Base-by-base conservation (phyloP, 495 filamentous ascomycete species). In the Aspergillus hancockii region DNA sequence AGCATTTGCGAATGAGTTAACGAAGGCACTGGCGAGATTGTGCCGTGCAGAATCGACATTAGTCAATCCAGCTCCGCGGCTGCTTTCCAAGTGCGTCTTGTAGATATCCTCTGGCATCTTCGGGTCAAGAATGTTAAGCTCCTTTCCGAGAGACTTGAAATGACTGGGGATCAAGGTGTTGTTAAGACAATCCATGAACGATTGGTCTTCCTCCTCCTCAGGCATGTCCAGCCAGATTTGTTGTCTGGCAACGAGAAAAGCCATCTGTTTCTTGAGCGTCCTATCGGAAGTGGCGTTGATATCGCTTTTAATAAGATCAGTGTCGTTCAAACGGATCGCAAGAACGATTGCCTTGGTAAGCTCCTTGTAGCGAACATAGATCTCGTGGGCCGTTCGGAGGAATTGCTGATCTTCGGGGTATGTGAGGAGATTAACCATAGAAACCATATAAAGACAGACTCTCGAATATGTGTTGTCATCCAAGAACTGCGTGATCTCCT, bases 41-140 rank as follows among this genome's bases (percentile, higher is more conserved):
- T 98, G 92, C 61, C 92, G 81, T 38, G 94, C 93, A 14, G 93
- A 97, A 73, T 98, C 94, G 32, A 95, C 85, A 67, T 96, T 97
- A 18, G 92, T 97, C 71, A 95, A 79, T 23, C 93, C 93, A 23
- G 91, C 90, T 49, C 92, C 92, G 49, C 94, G 85, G 59, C 87
- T 94, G 78, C 89, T 97, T 73, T 99, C 94, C 16, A 99, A 81
- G 72, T 99, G 95, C 58, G 91, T 96, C 81, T 99, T 99, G 82
- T 99, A 99, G 64, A 99, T 99, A 68, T 99, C 94, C 75, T 99
- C 94, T 4, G 93, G 92, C 58, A 91, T 93, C 75, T 96, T 96
- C 18, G 94, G 94, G 49, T 98, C 94, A 36, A 99, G 80, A 46
- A 98, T 94, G 68, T 98, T 98, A 53, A 99, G 83, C 67, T 98